Evolutionary conservation across 495 filamentous ascomycete genomes (phyloP).

Genomic region (Penicillium robsamsonii): DNA sequence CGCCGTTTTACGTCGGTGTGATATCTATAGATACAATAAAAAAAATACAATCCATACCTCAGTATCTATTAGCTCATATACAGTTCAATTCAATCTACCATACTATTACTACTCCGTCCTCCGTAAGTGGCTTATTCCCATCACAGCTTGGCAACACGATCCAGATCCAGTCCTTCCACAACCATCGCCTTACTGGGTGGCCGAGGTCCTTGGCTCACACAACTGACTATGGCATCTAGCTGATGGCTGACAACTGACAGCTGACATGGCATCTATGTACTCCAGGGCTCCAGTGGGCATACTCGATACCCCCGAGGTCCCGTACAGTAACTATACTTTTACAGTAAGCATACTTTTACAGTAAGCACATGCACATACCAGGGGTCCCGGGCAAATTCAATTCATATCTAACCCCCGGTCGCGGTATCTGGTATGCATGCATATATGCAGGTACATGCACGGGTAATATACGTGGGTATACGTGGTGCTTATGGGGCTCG

Average conservation of each 20-base stretch:
- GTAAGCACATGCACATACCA: constrained; percentile 1
- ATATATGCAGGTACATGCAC: constrained; percentile 30
- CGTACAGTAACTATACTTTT: neutral
- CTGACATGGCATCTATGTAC: neutral
- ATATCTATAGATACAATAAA: neutral
- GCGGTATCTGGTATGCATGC: constrained; percentile 12
- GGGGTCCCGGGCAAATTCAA: neutral
- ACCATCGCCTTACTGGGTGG: neutral
- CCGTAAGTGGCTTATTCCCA: neutral
- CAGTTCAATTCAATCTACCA: neutral
- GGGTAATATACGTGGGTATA: constrained; percentile 5
- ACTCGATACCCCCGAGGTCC: neutral
- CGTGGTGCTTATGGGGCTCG: neutral
- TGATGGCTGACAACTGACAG: no score
- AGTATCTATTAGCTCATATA: neutral
- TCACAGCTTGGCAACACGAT: neutral
- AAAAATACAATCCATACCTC: neutral
- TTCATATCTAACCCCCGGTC: neutral
- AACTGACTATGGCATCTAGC: neutral
- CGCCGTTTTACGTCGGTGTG: neutral
- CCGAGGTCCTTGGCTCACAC: neutral
- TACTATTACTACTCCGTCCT: neutral
- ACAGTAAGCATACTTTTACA: neutral
- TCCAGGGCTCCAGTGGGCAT: neutral
- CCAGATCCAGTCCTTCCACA: neutral